Base-by-base conservation (phyloP, 768 basidiomycete species). In the Leccinum subgranulosum region DNA sequence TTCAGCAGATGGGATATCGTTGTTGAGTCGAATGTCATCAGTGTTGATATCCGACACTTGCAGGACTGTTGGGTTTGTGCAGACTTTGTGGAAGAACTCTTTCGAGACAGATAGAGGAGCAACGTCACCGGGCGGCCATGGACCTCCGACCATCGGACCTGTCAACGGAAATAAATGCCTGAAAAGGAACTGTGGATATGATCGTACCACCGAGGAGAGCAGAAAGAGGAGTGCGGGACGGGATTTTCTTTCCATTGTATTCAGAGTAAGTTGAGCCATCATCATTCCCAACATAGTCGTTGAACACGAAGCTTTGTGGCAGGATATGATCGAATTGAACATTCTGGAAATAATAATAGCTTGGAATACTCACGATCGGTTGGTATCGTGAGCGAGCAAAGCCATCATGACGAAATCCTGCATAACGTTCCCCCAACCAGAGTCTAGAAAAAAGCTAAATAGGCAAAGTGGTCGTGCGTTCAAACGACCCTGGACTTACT, bases 61-160 rank as follows among this genome's bases (percentile, higher is more conserved):
- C 19, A 82, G 25, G 25, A 75, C 14, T 1, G 71, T 74, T n/a
- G 72, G 69, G 9, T 72, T 60, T 4, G 73, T 75, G 64, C 80
- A 82, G 2, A 77, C 74, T 58, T 72, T 61, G 17, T 74, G 65
- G 60, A 72, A 82, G 61, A 74, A 78, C 6, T 69, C 68, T 29
- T 63, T 60, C 6, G 66, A 64, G 3, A 82, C 41, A 19, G 79
- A 69, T 0, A 73, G 68, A 5, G 77, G 75, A 0, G 70, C 65
- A 17, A 51, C 6, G 17, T 73, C 72, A 4, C 67, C 75, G 0
- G 64, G 19, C 1, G 72, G 70, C 66, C 77, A 76, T 3, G 66
- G 56, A 3, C 70, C 77, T 1, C 80, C 80, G 0, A 75, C 80
- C 28, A 76, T 67, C 0, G 78, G 73, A 6, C 79, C 80, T 74